These are phyloP conservation scores for Erodium texanum DNA, from an alignment of 441 rosid species.

Conservation along the genomic window DNA sequence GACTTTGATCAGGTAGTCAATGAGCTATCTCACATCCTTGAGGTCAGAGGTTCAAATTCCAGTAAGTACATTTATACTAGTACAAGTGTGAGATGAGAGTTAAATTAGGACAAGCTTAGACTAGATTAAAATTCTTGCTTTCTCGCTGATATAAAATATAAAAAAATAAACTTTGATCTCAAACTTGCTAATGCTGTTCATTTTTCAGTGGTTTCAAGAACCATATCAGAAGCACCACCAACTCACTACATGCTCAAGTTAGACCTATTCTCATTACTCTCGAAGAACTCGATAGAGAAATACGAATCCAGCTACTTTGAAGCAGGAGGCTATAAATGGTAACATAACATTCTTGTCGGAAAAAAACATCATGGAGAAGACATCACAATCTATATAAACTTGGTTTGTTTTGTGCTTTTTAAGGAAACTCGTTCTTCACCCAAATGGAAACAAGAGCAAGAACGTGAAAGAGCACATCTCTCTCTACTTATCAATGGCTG, in stretches of 20 bases:
- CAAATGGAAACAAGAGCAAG: slow-evolving; percentile 56
- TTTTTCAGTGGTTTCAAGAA: slow-evolving; percentile 18
- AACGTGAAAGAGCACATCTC: slow-evolving; percentile 44
- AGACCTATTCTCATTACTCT: slow-evolving; percentile 40
- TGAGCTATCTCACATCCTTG: no score
- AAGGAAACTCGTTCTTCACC: slow-evolving; percentile 59
- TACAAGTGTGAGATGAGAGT: no score
- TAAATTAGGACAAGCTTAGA: no score
- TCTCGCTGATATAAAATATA: no score
- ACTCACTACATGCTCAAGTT: slow-evolving; percentile 41
- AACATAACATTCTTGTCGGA: background rate
- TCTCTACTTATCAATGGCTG: slow-evolving; percentile 37
- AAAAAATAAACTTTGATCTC: no score
- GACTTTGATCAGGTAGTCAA: no score
- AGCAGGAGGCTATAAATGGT: slow-evolving; percentile 75
- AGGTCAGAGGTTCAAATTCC: no score
- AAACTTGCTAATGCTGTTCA: background rate
- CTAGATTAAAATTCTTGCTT: no score
- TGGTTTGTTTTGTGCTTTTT: slow-evolving; percentile 2
- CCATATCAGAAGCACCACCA: slow-evolving; percentile 34
- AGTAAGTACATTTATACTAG: no score
- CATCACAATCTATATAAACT: background rate
- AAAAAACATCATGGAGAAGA: background rate
- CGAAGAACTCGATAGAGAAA: slow-evolving; percentile 33
- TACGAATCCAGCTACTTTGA: slow-evolving; percentile 54